Evolutionary conservation across 2,329 filamentous ascomycete species (phyloP).

Genomic region (Curvularia sp.): DNA sequence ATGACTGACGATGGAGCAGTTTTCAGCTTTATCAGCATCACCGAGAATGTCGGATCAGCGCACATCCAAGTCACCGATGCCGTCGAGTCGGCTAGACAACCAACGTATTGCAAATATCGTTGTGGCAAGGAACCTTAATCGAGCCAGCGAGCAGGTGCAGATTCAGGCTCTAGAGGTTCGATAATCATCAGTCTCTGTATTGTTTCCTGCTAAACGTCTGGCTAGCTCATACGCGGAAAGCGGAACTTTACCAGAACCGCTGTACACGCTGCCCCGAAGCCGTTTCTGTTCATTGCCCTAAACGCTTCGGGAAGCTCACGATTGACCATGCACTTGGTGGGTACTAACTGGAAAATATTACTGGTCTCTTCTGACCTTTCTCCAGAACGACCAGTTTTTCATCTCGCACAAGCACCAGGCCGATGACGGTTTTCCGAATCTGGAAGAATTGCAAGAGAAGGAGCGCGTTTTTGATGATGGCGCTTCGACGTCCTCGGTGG

Average conservation of each 20-base stretch:
- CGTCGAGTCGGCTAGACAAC: slow-evolving; percentile 54
- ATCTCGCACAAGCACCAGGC: slow-evolving; percentile 85
- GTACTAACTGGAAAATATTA: slow-evolving; percentile 29
- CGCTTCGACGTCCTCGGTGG: slow-evolving; percentile 48
- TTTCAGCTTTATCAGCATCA: slow-evolving; percentile 29
- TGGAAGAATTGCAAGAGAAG: slow-evolving; percentile 64
- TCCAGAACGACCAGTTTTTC: slow-evolving; percentile 85
- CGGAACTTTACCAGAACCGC: slow-evolving; percentile 78
- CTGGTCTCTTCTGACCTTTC: slow-evolving; percentile 50
- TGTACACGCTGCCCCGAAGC: slow-evolving; percentile 75
- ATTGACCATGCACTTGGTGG: slow-evolving; percentile 55
- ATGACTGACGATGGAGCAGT: slow-evolving; percentile 23
- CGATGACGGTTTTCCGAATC: slow-evolving; percentile 74
- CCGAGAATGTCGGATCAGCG: slow-evolving; percentile 21
- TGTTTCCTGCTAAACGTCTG: slow-evolving; percentile 3
- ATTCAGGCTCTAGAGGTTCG: slow-evolving; percentile 73
- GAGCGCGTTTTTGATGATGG: slow-evolving; percentile 35
- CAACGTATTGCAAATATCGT: slow-evolving; percentile 79
- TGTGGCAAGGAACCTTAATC: slow-evolving; percentile 80
- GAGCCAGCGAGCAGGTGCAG: slow-evolving; percentile 77
- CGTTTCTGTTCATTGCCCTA: slow-evolving; percentile 83
- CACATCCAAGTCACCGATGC: slow-evolving; percentile 18
- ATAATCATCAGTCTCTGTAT: not conserved
- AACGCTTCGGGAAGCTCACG: slow-evolving; percentile 54
- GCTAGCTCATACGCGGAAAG: slow-evolving; percentile 77